Evolutionary conservation across 257 asterid species (phyloP), one percentile per base, ranked within the genome.

Genomic region (Primulina eburnea): DNA sequence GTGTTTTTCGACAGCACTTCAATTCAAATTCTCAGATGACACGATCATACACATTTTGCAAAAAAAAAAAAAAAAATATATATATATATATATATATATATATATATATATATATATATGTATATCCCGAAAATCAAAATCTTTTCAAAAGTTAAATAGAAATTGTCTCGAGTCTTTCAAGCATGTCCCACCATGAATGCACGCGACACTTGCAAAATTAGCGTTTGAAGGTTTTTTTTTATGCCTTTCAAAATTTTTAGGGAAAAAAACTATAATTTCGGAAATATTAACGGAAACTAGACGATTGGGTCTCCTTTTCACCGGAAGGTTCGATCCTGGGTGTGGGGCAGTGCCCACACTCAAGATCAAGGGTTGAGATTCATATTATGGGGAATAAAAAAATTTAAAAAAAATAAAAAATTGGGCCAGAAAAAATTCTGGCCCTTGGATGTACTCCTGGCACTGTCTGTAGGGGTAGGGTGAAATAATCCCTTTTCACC

Each of bases 111-210:
- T 24, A 33, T 63, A 28, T 62, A 11, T 28, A 9, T 50, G 14
- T 57, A 71, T 56, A 74, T 64, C n/a, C 53, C 12, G 64, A 59
- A 64, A 56, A 67, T 20, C 20, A 73, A 47, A 21, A 58, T 47
- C 75, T 50, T 64, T 76, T 60, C 61, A 71, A 74, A 74, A 32
- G 50, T 81, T 68, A 64, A 68, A 71, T 64, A 68, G 73, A 79
- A 77, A 69, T 69, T 33, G 74, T 63, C 59, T 64, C 57, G 78
- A 75, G 85, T 64, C 65, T 70, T 83, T 75, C 83, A 83, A 78
- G 88, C 88, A 70, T 66, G 82, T 75, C 83, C 87, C 83, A 78
- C 83, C 80, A 62, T 75, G 58, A 62, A 61, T 65, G 24, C 60
- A 68, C 64, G 50, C 69, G 77, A 47, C 65, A 69, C 66, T 74